These are phyloP conservation scores for Neofusicoccum kwambonambiense DNA, from an alignment of 2,329 filamentous ascomycete species.

Conservation along the genomic window DNA sequence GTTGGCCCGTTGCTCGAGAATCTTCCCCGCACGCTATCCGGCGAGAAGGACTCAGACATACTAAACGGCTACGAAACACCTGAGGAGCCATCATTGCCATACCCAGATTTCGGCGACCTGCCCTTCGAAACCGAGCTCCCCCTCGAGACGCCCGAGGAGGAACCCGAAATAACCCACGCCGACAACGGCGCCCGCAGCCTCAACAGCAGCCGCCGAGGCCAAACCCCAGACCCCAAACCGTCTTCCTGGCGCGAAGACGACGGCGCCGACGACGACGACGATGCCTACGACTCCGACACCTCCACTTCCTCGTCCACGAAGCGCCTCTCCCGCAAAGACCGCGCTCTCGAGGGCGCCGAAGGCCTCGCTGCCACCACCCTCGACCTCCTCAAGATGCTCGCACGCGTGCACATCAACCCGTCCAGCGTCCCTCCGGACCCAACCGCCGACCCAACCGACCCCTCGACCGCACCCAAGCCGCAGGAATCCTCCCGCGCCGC, in stretches of 20 bases:
- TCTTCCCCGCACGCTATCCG: conserved; percentile 90
- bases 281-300: not conserved
- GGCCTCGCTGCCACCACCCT: not conserved
- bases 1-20: conserved; percentile 86
- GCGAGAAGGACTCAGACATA: conserved; percentile 84
- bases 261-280: not conserved
- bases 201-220: not conserved
- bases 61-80: conserved; percentile 30
- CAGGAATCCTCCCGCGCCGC: not conserved
- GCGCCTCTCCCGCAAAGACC: not conserved
- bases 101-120: not conserved
- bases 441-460: not conserved
- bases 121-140: not conserved
- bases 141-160: not conserved
- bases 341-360: conserved; percentile 13
- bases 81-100: not conserved
- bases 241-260: not conserved
- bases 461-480: not conserved
- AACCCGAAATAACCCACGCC: not conserved
- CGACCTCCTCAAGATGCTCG: conserved; percentile 6
- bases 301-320: not conserved
- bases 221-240: not conserved
- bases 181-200: not conserved
- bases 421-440: not conserved
- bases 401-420: not conserved